phyloP scores from a whole-genome alignment of 805 yeast genomes.

The Kluyveromyces siamensis region DNA sequence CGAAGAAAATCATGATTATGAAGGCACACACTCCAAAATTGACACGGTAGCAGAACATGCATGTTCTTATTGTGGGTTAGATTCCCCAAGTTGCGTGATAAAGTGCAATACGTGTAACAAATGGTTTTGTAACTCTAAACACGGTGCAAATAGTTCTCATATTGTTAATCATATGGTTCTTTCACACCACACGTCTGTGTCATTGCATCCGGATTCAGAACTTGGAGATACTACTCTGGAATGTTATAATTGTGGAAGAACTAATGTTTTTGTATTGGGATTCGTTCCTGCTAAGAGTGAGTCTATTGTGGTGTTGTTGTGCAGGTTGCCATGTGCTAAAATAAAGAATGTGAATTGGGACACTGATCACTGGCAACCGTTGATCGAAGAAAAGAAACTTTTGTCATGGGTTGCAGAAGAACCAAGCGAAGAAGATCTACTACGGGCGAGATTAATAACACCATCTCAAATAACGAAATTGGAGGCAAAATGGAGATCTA shows the following conservation, averaged over 20 bases:
- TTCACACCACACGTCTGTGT: slow-evolving; percentile 65
- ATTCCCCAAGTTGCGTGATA: slow-evolving; percentile 53
- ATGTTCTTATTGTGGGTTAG: slow-evolving; percentile 68
- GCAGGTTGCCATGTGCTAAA: slow-evolving; percentile 85
- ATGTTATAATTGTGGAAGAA: slow-evolving; percentile 84
- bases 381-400: slow-evolving; percentile 71
- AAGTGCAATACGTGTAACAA: slow-evolving; percentile 68
- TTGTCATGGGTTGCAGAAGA: slow-evolving; percentile 72
- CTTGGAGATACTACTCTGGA: slow-evolving; percentile 82
- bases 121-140: slow-evolving; percentile 84
- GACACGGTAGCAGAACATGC: slow-evolving; percentile 31
- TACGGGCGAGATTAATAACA: slow-evolving; percentile 47
- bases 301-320: slow-evolving; percentile 75
- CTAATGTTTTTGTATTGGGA: slow-evolving; percentile 73
- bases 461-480: slow-evolving; percentile 59
- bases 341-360: slow-evolving; percentile 76
- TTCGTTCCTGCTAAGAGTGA: slow-evolving; percentile 82
- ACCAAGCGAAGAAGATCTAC: slow-evolving; percentile 56
- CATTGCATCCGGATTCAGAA: slow-evolving; percentile 71
- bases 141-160: slow-evolving; percentile 57
- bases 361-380: slow-evolving; percentile 75
- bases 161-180: slow-evolving; percentile 78
- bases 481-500: slow-evolving; percentile 75
- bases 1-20: neutral
- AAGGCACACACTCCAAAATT: neutral